Base-by-base conservation (phyloP, 1,284 basidiomycete genomes). In the Ustilago esculenta region DNA sequence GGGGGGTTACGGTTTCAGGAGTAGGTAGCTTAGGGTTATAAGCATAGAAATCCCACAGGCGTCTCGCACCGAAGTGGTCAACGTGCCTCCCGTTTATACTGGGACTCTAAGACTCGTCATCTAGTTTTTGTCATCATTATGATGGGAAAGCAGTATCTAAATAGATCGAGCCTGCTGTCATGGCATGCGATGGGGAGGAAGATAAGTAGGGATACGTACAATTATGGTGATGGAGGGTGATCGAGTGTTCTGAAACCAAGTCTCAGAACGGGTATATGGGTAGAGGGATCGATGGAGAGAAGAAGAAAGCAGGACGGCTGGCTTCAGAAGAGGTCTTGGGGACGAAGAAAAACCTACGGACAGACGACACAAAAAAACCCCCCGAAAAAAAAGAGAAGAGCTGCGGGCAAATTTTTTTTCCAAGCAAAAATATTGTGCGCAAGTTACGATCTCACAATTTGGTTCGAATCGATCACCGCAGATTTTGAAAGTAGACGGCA, bases 71-170 rank as follows among this genome's bases (percentile, higher is more conserved):
- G 32, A 57, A 30, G 45, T 47, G 53, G 23, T 50, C 48, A 30
- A 65, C 68, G 63, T 65, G 61, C 61, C 55, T 64, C 65, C 56
- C 58, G 63, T 48, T 52, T 53, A 51, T 32, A 53, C 36, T 48
- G 63, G 61, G 55, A 54, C 48, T 49, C 74, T 76, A 73, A 76
- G 73, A 70, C 74, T 76, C 74, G 74, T 76, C 74, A 76, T 76
- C 74, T 76, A 76, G 67, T 69, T 46, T 56, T 53, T 54, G 32
- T 76, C 74, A 74, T 76, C 72, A 63, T 72, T 53, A 29, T 50
- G 25, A 27, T 15, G 25, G 36, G 12, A 36, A 21, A 33, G 29
- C 11, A 35, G 39, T 4, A 20, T 21, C n/a, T 17, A 15, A 7
- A n/a, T 20, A 12, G 17, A 20, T 35, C 18, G 17, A 33, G 25